Conservation (phyloP, 2,329 filamentous ascomycete species). For the Fusarium xylarioides region DNA sequence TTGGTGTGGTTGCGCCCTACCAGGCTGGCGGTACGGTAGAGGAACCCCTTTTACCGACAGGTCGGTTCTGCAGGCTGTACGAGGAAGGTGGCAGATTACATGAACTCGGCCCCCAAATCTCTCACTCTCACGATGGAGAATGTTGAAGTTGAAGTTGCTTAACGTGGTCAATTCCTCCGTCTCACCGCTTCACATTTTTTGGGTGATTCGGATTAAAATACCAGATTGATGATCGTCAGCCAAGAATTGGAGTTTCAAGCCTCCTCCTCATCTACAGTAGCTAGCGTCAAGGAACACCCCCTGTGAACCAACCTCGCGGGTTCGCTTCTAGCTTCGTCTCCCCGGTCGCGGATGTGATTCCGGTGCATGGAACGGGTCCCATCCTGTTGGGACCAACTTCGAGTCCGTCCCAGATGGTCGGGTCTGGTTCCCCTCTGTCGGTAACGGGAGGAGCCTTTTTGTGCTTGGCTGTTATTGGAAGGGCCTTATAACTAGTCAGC, state of each 20-base stretch:
- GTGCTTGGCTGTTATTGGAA: slow-evolving; percentile 1
- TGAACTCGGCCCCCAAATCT: neutral
- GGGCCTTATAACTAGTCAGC: slow-evolving; percentile 18
- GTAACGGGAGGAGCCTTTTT: slow-evolving; percentile 16
- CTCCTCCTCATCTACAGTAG: neutral
- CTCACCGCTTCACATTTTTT: slow-evolving; percentile 4
- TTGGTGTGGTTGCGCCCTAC: slow-evolving; percentile 16
- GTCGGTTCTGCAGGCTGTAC: slow-evolving; percentile 1
- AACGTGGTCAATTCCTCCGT: slow-evolving; percentile 6
- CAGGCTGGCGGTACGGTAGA: slow-evolving; percentile 1
- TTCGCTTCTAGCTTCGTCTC: neutral
- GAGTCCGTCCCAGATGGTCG: slow-evolving; percentile 8
- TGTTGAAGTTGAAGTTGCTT: neutral
- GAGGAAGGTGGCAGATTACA: slow-evolving; percentile 9
- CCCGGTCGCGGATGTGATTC: slow-evolving; percentile 22
- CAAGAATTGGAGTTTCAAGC: slow-evolving; percentile 3
- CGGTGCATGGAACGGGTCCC: slow-evolving; percentile 13
- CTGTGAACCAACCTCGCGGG: neutral
- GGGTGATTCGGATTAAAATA: neutral
- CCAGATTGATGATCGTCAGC: neutral
- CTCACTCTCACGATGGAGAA: neutral
- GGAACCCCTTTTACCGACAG: slow-evolving; percentile 25
- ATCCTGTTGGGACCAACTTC: neutral
- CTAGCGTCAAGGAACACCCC: neutral
- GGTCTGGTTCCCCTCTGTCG: slow-evolving; percentile 29